Conservation (phyloP, 164 flowering plant species). For the Saururus chinensis region DNA sequence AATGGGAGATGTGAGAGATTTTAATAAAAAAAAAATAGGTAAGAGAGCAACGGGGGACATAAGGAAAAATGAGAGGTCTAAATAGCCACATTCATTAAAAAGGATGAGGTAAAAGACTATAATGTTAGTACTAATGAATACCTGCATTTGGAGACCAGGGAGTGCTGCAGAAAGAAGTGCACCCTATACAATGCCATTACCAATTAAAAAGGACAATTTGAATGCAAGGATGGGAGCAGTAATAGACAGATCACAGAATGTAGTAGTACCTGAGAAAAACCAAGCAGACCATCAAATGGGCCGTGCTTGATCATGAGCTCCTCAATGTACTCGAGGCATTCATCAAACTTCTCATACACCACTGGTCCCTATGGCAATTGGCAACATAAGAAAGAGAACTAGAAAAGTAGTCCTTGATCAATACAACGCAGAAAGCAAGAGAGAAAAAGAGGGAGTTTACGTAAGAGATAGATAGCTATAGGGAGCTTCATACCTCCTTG, state of each 20-base stretch:
- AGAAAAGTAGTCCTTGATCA: too few relatives aligned
- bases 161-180: constrained; percentile 66
- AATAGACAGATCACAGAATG: constrained; percentile 3
- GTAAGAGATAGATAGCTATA: neutral
- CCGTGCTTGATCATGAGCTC: constrained; percentile 55
- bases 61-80: too few relatives aligned
- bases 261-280: constrained; percentile 90
- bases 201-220: too few relatives aligned
- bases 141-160: constrained; percentile 60
- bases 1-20: too few relatives aligned
- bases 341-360: constrained; percentile 51
- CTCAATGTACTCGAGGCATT: constrained; percentile 54
- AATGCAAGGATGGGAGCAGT: constrained; percentile 40
- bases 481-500: constrained; percentile 26
- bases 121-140: too few relatives aligned
- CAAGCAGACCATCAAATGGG: constrained; percentile 79
- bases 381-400: neutral
- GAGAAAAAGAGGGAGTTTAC: neutral
- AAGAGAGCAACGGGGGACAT: too few relatives aligned
- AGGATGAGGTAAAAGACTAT: too few relatives aligned
- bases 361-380: constrained; percentile 29
- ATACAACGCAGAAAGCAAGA: too few relatives aligned
- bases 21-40: too few relatives aligned
- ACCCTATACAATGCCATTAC: constrained; percentile 39
- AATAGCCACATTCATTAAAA: too few relatives aligned